These are phyloP conservation scores for Stachybotrys elegans DNA, from an alignment of 2,329 filamentous ascomycete species.

Conservation along the genomic window DNA sequence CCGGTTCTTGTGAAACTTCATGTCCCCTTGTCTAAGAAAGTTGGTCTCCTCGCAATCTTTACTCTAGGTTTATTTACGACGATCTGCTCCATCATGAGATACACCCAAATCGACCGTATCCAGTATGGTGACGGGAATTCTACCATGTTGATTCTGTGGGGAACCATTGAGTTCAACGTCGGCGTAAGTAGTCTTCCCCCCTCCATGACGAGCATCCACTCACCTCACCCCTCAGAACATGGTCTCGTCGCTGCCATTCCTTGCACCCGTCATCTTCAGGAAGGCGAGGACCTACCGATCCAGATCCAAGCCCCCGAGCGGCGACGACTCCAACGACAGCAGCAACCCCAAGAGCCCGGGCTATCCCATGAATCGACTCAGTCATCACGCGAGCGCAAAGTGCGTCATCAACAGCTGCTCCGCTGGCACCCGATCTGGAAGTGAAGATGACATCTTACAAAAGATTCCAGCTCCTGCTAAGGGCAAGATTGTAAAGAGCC, in stretches of 20 bases:
- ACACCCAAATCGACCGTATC: conserved; percentile 45
- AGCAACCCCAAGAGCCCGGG: conserved; percentile 14
- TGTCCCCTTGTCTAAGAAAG: conserved; percentile 41
- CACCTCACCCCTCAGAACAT: conserved; percentile 31
- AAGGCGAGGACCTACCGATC: conserved; percentile 36
- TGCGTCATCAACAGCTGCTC: conserved; percentile 20
- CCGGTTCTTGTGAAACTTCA: conserved; percentile 44
- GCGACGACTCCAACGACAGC: conserved; percentile 21
- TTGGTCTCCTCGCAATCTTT: conserved; percentile 47
- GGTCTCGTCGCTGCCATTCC: conserved; percentile 40
- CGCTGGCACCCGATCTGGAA: conserved; percentile 20
- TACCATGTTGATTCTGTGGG: conserved; percentile 52
- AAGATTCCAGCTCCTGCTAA: conserved; percentile 22
- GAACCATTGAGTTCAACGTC: conserved; percentile 52
- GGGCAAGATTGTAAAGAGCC: conserved; percentile 35
- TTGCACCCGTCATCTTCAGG: conserved; percentile 36
- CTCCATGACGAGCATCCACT: background rate
- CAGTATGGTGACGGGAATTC: conserved; percentile 47
- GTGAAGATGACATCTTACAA: conserved; percentile 37
- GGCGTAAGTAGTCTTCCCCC: conserved; percentile 33
- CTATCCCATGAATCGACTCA: conserved; percentile 34
- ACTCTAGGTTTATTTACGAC: conserved; percentile 50
- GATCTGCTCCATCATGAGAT: conserved; percentile 47
- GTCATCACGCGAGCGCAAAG: conserved; percentile 22
- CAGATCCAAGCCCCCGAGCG: conserved; percentile 29